Conservation (phyloP, 495 filamentous ascomycete species). For the Hypoxylon fragiforme region DNA sequence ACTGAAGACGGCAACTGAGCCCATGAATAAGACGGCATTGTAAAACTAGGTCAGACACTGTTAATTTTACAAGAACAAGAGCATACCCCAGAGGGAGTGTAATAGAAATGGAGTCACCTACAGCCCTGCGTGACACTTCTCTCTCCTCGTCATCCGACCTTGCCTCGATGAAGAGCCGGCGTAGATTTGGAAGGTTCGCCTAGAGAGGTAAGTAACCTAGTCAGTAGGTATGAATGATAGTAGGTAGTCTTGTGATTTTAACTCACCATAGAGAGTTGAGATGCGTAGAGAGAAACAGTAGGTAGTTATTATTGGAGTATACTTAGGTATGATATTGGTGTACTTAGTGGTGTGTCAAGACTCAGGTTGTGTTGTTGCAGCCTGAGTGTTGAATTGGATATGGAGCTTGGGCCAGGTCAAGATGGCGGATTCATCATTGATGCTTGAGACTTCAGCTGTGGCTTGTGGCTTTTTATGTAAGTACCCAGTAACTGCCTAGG, state of each 20-base stretch:
- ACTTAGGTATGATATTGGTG: no score
- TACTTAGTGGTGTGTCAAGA: no score
- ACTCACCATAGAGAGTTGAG: slow-evolving; percentile 27
- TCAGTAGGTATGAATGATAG: no score
- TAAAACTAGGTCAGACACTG: slow-evolving; percentile 74
- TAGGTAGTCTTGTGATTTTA: background rate
- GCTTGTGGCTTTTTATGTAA: background rate
- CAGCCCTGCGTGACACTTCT: slow-evolving; percentile 89
- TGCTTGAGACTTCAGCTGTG: no score
- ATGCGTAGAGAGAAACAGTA: no score
- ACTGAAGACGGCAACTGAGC: slow-evolving; percentile 90
- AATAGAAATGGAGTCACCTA: slow-evolving; percentile 52
- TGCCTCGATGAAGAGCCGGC: slow-evolving; percentile 94
- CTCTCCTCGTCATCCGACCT: slow-evolving; percentile 92
- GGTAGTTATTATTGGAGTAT: no score
- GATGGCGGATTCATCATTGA: no score
- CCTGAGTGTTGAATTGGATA: no score
- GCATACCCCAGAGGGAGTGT: background rate
- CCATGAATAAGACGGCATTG: slow-evolving; percentile 93
- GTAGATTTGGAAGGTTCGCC: slow-evolving; percentile 92
- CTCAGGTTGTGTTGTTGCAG: no score
- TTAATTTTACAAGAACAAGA: background rate
- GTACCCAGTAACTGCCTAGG: background rate
- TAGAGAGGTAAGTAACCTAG: no score
- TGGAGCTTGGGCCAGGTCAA: no score